Conservation (phyloP, 2,329 filamentous ascomycete genomes). For the Elsinoe necatrix region DNA sequence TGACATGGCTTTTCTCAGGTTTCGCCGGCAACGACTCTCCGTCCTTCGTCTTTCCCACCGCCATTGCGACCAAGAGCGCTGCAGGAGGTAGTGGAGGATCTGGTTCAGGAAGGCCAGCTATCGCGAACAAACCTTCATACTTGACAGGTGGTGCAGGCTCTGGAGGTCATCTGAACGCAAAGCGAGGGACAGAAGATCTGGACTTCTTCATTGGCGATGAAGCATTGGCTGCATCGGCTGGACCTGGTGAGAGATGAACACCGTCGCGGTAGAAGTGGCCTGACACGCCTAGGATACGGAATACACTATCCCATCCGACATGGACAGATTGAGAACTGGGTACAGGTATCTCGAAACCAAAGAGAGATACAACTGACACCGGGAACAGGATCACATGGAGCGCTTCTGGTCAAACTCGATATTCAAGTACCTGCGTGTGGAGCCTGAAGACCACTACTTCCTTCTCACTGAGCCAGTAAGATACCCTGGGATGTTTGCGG, state of each 20-base stretch:
- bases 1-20: conserved; percentile 47
- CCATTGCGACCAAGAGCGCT: conserved; percentile 87
- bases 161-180: conserved; percentile 72
- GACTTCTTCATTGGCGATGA: conserved; percentile 99
- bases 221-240: conserved; percentile 71
- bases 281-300: conserved; percentile 61
- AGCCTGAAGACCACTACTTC: conserved; percentile 98
- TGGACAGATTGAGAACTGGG: conserved; percentile 98
- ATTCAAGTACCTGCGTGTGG: conserved; percentile 97
- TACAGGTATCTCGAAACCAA: conserved; percentile 35
- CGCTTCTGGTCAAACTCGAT: conserved; percentile 99
- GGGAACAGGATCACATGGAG: conserved; percentile 85
- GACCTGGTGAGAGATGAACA: conserved; percentile 55
- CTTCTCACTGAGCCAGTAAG: conserved; percentile 90
- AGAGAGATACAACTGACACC: conserved; percentile 16
- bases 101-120: conserved; percentile 78
- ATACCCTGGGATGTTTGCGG: neutral
- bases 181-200: conserved; percentile 93
- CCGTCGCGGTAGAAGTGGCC: conserved; percentile 9
- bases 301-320: conserved; percentile 97
- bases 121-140: conserved; percentile 92
- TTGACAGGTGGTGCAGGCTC: conserved; percentile 82
- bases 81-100: conserved; percentile 62
- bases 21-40: conserved; percentile 99
- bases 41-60: conserved; percentile 97